Conservation (phyloP, 139 green algal genomes). For the Zygnema cylindricum region DNA sequence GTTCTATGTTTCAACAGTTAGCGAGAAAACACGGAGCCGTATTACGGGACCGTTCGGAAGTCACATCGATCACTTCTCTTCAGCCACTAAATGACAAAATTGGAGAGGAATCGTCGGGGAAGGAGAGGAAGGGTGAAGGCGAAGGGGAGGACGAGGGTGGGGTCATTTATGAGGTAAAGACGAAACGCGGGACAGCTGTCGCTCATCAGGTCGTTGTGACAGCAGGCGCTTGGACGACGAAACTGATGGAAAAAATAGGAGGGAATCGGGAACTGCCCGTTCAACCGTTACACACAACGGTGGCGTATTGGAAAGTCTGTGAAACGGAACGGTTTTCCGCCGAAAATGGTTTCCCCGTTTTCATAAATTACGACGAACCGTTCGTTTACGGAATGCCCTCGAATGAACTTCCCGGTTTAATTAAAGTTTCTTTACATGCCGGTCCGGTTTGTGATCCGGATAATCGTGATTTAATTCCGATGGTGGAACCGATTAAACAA, state of each 20-base stretch:
- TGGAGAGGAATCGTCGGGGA: not conserved
- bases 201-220: not conserved
- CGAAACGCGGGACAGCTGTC: not conserved
- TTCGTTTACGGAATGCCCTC: conserved; percentile 53
- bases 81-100: no score
- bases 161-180: not conserved
- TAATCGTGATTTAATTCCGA: conserved; percentile 6
- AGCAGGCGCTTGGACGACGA: conserved; percentile 24
- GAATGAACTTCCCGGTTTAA: conserved; percentile 42
- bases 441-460: conserved; percentile 53
- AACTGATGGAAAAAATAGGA: not conserved
- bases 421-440: conserved; percentile 52
- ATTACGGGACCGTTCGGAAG: conserved; percentile 24
- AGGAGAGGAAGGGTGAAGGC: not conserved
- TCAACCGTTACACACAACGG: conserved; percentile 25
- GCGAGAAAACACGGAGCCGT: conserved; percentile 38
- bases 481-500: not conserved
- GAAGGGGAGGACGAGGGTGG: not conserved
- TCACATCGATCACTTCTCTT: not conserved
- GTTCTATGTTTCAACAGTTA: conserved; percentile 55
- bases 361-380: conserved; percentile 59
- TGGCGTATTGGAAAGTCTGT: conserved; percentile 34
- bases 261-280: conserved; percentile 14
- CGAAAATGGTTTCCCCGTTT: conserved; percentile 37
- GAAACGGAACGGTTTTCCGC: not conserved